Evolutionary conservation across 2,329 filamentous ascomycete species (phyloP), one percentile per base, ranked within the genome.

Genomic region (Ramichloridium luteum): DNA sequence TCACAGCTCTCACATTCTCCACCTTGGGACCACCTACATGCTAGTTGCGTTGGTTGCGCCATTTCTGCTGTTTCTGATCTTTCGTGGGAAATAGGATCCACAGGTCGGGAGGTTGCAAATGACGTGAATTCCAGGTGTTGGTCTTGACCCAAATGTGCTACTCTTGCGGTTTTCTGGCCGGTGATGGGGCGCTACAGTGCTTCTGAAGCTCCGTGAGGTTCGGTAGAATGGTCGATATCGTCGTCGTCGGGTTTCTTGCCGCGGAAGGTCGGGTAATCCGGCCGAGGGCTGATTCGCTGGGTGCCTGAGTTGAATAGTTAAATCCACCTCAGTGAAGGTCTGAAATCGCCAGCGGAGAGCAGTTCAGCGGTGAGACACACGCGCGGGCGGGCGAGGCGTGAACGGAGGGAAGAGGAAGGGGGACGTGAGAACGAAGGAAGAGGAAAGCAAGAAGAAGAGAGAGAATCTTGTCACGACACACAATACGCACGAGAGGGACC

Each of bases 41-140:
- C 83, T 76, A 94, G 81, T 75, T 94, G 88, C 65, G 88, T 80
- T 55, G 82, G 77, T 69, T 70, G 77, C 60, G 83, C 81, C 85
- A 93, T 94, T 74, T 77, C 85, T 85, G 74, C 20, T 8, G 8
- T n/a, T 30, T 14, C 12, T 34, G 26, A 13, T 10, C 15, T 16
- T 27, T 14, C 15, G 14, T 40, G 38, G 36, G 26, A 29, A 16
- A 20, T 27, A 25, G 25, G 14, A 18, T 17, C 32, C 30, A 42
- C 39, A 40, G 39, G 39, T n/a, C n/a, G n/a, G n/a, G n/a, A n/a
- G n/a, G n/a, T n/a, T n/a, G n/a, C n/a, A n/a, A n/a, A n/a, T n/a
- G n/a, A n/a, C n/a, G n/a, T n/a, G n/a, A n/a, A n/a, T n/a, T n/a
- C n/a, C n/a, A n/a, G n/a, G n/a, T n/a, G n/a, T n/a, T n/a, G n/a